phyloP scores from a whole-genome alignment of 768 basidiomycete species.

The Neoboletus subvelutipes region DNA sequence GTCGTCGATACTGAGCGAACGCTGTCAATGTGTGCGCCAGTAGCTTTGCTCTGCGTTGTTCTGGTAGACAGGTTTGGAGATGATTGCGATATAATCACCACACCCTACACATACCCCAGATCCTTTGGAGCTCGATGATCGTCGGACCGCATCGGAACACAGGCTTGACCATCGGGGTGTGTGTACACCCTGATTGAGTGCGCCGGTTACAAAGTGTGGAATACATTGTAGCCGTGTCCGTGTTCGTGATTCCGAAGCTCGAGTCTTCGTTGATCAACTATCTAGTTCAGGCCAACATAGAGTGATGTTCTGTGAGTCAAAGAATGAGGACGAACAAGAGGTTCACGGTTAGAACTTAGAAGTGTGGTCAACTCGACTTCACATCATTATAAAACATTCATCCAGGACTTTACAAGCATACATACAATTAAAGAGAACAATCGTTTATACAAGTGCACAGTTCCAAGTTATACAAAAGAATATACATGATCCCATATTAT shows the following conservation, averaged over 20 bases:
- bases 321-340: background rate
- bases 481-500: constrained; percentile 33
- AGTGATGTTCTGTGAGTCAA: background rate
- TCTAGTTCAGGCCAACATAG: background rate
- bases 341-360: background rate
- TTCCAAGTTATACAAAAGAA: constrained; percentile 30
- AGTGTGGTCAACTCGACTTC: background rate
- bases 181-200: background rate
- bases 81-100: background rate
- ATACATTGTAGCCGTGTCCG: background rate
- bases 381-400: background rate
- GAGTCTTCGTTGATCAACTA: background rate
- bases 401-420: constrained; percentile 15
- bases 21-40: background rate
- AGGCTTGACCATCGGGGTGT: background rate
- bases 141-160: background rate
- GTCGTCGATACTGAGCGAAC: background rate
- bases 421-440: constrained; percentile 16
- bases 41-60: background rate
- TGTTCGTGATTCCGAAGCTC: background rate
- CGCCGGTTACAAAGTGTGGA: background rate
- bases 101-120: background rate
- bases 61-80: background rate
- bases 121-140: background rate
- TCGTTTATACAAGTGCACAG: constrained; percentile 24